phyloP scores from a whole-genome alignment of 139 green algal genomes.

The Micractinium conductrix region DNA sequence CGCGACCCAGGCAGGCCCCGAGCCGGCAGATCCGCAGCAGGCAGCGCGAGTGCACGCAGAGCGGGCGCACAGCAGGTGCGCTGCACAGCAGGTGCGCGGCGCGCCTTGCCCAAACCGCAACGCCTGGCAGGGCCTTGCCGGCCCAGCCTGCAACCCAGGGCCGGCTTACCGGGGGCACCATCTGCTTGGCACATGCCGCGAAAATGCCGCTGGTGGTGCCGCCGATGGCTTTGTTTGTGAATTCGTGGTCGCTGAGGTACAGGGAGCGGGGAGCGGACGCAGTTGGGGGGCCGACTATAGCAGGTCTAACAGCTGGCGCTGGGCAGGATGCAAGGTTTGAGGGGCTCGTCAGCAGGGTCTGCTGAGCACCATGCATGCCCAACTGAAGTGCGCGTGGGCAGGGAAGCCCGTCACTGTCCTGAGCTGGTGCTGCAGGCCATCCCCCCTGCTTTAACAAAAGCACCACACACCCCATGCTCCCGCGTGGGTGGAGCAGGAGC shows the following conservation, averaged over 20 bases:
- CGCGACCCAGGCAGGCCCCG: too few relatives aligned
- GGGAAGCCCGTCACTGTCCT: not conserved
- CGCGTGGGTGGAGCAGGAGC: too few relatives aligned
- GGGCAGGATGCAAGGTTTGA: not conserved
- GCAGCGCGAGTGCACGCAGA: too few relatives aligned
- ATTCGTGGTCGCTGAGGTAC: not conserved
- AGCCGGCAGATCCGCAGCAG: too few relatives aligned
- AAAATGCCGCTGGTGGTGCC: conserved; percentile 25
- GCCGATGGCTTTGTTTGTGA: conserved; percentile 17
- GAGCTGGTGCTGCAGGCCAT: not conserved
- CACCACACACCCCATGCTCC: not conserved
- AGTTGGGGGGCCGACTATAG: not conserved
- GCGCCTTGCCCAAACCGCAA: too few relatives aligned
- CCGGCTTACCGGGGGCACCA: conserved; percentile 12
- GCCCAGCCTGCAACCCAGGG: too few relatives aligned
- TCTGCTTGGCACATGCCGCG: not conserved
- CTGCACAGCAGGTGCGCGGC: too few relatives aligned
- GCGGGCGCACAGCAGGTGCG: too few relatives aligned
- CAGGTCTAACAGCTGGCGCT: not conserved
- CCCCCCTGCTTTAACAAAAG: not conserved
- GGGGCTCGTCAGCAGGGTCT: not conserved
- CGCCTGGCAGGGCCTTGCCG: too few relatives aligned
- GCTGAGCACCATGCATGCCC: not conserved
- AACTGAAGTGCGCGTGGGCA: not conserved
- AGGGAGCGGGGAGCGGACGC: not conserved